Percentiles rank a stretch among this genome's conserved stretches.
Evolutionary conservation across 768 basidiomycete species (phyloP).

Genomic region (Lentinula sp.): DNA sequence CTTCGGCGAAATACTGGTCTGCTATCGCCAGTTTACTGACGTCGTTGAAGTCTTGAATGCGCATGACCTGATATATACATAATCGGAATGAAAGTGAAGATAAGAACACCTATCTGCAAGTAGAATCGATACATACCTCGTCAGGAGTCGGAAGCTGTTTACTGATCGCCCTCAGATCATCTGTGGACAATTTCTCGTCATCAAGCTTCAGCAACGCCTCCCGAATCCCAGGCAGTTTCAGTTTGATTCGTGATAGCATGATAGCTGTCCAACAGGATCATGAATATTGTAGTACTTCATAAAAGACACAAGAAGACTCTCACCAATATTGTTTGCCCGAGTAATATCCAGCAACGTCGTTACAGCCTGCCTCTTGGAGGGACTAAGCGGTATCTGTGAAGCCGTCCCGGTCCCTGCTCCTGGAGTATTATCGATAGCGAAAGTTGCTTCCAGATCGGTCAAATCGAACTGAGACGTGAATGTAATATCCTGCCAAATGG

Average conservation of each 20-base stretch:
- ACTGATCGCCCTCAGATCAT: constrained; percentile 70
- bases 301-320: constrained; percentile 12
- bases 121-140: constrained; percentile 44
- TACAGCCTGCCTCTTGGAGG: constrained; percentile 51
- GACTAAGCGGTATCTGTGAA: constrained; percentile 31
- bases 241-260: constrained; percentile 75
- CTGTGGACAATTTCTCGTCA: constrained; percentile 61
- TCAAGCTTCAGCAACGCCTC: constrained; percentile 67
- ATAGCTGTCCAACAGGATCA: constrained; percentile 45
- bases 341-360: constrained; percentile 75
- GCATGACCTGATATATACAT: constrained; percentile 39
- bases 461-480: constrained; percentile 44
- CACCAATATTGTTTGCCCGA: constrained; percentile 81
- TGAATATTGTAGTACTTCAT: constrained; percentile 5
- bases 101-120: neutral
- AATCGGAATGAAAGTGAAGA: neutral
- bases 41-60: constrained; percentile 68
- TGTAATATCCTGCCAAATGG: constrained; percentile 66
- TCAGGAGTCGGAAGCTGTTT: constrained; percentile 77
- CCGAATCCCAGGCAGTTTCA: constrained; percentile 59
- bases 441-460: constrained; percentile 69
- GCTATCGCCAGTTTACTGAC: constrained; percentile 71
- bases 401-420: constrained; percentile 18
- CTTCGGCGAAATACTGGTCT: constrained; percentile 80
- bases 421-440: constrained; percentile 49